Evolutionary conservation across 179 eudicot genomes (phyloP), one percentile per base, ranked within the genome.

Genomic region (Heliamphora pulchella): DNA sequence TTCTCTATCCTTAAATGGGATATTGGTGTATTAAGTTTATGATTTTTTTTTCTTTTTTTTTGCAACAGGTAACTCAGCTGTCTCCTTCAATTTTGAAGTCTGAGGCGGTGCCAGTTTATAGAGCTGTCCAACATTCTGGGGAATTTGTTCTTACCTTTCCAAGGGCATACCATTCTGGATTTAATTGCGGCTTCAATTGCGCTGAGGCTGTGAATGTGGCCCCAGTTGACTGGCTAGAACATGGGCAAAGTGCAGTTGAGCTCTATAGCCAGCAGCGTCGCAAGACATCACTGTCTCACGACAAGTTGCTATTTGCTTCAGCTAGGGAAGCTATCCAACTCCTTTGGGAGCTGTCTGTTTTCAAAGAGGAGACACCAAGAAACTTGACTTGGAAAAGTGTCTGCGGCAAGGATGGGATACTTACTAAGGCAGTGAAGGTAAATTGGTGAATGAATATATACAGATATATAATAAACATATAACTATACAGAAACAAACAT

Each of bases 161-260:
- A 17, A 90, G 91, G 79, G 91, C 93, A 63, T 90, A 90, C 75
- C 93, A 90, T 75, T 83, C 88, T 51, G 91, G 93, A 62, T 90
- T 90, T 72, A 90, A 90, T 76, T 90, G 86, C 84, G 93, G 91
- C 20, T 90, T 90, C 82, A 90, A 90, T 66, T 90, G 93, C 79
- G 93, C 91, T 0, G 93, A 90, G 88, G 93, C 91, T 18, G 90
- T 90, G n/a, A 90, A 90, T 80, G 91, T 90, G 80, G 93, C 91
- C 13, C 93, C 91, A 4, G 85, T 87, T 76, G 93, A 90, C 78
- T 90, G 93, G 91, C 79, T 90, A 61, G 65, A 83, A 59, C 93
- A 90, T 80, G 93, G 93, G 47, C 93, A 89, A 83, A 81, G 69
- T 84, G 93, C 91, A 17, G 90, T 89, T 22, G 91, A 90, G 83